Conservation (phyloP, 2,329 filamentous ascomycete species). For the Colletotrichum sp. region DNA sequence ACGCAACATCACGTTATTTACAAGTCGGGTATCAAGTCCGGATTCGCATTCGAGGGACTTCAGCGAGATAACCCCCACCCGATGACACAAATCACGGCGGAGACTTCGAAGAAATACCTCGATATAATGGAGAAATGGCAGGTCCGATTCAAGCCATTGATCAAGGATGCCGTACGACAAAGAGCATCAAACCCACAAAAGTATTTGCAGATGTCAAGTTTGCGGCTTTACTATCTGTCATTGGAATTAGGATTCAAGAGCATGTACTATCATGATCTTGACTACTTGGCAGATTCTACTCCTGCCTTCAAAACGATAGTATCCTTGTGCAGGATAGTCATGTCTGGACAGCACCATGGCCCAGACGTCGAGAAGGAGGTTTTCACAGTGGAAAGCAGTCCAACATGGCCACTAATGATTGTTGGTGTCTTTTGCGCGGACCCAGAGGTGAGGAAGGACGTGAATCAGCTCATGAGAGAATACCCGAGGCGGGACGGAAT, state of each 20-base stretch:
- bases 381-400: slow-evolving; percentile 5
- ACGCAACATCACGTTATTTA: slow-evolving; percentile 7
- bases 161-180: background rate
- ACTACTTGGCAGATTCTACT: background rate
- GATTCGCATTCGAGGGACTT: slow-evolving; percentile 19
- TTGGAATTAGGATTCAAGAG: background rate
- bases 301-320: background rate
- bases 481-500: slow-evolving; percentile 50
- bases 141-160: background rate
- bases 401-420: slow-evolving; percentile 43
- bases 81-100: background rate
- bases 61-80: background rate
- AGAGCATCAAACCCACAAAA: background rate
- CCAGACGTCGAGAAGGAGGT: background rate
- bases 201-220: background rate
- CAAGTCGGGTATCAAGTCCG: background rate
- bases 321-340: background rate
- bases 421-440: slow-evolving; percentile 45
- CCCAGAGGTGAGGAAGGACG: slow-evolving; percentile 38
- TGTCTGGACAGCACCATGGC: background rate
- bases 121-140: background rate
- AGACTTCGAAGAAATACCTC: slow-evolving; percentile 20
- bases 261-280: background rate
- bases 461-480: slow-evolving; percentile 42
- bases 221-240: background rate